phyloP scores from a whole-genome alignment of 805 yeast species.

The Yamadazyma ubonensis region DNA sequence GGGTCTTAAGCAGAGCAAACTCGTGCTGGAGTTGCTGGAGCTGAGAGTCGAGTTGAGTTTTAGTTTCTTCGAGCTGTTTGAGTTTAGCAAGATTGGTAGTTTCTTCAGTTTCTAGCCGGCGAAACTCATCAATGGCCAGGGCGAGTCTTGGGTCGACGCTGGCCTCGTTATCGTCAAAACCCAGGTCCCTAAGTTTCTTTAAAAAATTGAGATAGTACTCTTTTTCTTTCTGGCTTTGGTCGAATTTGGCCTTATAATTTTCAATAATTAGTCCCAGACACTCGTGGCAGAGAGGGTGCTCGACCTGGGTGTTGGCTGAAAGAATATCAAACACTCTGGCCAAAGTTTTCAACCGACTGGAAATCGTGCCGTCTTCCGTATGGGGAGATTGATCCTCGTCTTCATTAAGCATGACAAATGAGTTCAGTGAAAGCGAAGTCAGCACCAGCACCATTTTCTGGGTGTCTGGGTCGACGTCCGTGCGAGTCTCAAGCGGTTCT shows the following conservation, averaged over 20 bases:
- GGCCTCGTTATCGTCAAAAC: constrained; percentile 13
- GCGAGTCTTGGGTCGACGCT: constrained; percentile 38
- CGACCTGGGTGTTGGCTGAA: constrained; percentile 68
- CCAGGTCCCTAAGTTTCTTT: constrained; percentile 53
- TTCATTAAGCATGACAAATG: constrained; percentile 22
- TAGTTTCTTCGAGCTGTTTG: constrained; percentile 40
- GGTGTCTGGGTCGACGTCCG: neutral
- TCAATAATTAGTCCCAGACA: constrained; percentile 70
- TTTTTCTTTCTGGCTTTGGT: constrained; percentile 70
- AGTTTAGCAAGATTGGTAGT: constrained; percentile 31
- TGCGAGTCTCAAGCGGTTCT: neutral
- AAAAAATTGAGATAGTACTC: constrained; percentile 75
- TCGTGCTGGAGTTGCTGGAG: constrained; percentile 45
- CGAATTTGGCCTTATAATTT: constrained; percentile 66
- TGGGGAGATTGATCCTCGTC: constrained; percentile 8
- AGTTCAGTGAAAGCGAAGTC: constrained; percentile 19
- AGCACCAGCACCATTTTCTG: constrained; percentile 14
- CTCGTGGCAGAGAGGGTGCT: constrained; percentile 82
- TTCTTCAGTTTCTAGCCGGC: constrained; percentile 41
- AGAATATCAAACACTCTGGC: constrained; percentile 69
- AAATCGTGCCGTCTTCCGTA: constrained; percentile 24
- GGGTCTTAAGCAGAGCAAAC: constrained; percentile 29
- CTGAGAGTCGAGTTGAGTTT: constrained; percentile 47
- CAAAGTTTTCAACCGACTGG: constrained; percentile 51
- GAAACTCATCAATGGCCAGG: constrained; percentile 47